Percentiles rank a stretch among this genome's conserved stretches.
These are phyloP conservation scores for Globisporangium acanthophoron DNA, from an alignment of 352 stramenopile species.

Conservation along the genomic window DNA sequence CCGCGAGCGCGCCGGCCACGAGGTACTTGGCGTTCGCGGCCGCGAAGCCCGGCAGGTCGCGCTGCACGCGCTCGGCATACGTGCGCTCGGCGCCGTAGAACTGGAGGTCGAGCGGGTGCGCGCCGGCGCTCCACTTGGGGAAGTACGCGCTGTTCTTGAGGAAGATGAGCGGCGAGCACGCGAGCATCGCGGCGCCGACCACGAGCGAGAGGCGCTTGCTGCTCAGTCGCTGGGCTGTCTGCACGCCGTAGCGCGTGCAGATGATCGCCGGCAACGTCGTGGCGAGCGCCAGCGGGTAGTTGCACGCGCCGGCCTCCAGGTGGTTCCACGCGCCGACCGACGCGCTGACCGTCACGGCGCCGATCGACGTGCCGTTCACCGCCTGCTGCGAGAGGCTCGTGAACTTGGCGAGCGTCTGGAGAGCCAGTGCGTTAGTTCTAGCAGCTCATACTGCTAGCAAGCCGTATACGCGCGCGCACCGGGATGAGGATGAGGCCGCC, in stretches of 20 bases:
- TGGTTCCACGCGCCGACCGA: slow-evolving; percentile 74
- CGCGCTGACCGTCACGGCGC: slow-evolving; percentile 64
- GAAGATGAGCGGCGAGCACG: slow-evolving; percentile 73
- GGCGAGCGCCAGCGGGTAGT: slow-evolving; percentile 63
- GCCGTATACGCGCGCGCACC: slow-evolving; percentile 18
- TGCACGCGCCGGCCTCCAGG: slow-evolving; percentile 58
- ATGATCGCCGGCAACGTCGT: slow-evolving; percentile 74
- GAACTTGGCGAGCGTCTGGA: slow-evolving; percentile 73
- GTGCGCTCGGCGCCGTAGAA: slow-evolving; percentile 42
- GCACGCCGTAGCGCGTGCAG: slow-evolving; percentile 75
- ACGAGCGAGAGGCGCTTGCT: slow-evolving; percentile 75
- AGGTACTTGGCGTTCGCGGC: slow-evolving; percentile 75
- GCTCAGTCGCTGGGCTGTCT: slow-evolving; percentile 64
- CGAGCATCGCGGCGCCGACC: slow-evolving; percentile 72
- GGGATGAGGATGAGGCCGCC: slow-evolving; percentile 83
- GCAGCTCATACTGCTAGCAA: too few species aligned
- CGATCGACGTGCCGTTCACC: slow-evolving; percentile 80
- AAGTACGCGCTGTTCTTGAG: slow-evolving; percentile 79
- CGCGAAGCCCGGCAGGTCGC: slow-evolving; percentile 39
- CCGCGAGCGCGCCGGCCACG: slow-evolving; percentile 55
- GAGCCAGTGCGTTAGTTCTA: too few species aligned
- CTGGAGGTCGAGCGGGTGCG: slow-evolving; percentile 67
- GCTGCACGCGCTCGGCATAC: slow-evolving; percentile 41
- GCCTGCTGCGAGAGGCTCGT: slow-evolving; percentile 72
- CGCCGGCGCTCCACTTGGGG: slow-evolving; percentile 55